These are phyloP conservation scores for Acacia concinna DNA, from an alignment of 331 rosid species.

Conservation along the genomic window DNA sequence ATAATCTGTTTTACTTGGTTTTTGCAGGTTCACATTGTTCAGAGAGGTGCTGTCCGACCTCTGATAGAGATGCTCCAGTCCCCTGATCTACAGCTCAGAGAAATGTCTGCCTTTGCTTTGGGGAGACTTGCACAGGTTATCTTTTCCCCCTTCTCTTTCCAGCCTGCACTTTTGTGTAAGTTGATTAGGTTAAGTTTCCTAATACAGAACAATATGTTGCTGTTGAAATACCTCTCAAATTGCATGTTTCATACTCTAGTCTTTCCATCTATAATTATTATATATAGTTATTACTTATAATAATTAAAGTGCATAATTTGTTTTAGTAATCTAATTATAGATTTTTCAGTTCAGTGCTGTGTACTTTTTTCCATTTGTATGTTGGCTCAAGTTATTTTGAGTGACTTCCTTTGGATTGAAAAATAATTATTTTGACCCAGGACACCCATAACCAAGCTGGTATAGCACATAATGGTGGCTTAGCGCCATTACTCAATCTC, in stretches of 20 bases:
- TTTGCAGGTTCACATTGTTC: constrained; percentile 93
- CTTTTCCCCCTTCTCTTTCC: neutral
- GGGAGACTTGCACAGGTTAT: constrained; percentile 98
- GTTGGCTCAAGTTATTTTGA: constrained; percentile 2
- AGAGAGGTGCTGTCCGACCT: constrained; percentile 97
- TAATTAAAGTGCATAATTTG: neutral
- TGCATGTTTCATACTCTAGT: neutral
- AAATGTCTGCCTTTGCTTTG: constrained; percentile 98
- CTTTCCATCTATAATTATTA: neutral
- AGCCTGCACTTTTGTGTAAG: constrained; percentile 11
- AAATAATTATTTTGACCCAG: constrained; percentile 46
- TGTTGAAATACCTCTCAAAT: constrained; percentile 26
- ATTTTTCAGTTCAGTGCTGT: constrained; percentile 18
- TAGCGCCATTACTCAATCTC: constrained; percentile 87
- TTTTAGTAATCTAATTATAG: neutral
- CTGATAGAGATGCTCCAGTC: constrained; percentile 98
- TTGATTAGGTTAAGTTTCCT: constrained; percentile 14
- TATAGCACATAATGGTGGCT: constrained; percentile 93
- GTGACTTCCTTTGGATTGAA: constrained; percentile 27
- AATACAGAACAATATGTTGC: constrained; percentile 16
- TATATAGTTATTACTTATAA: neutral
- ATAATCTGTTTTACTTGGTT: constrained; percentile 3
- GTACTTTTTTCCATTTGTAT: constrained; percentile 1
- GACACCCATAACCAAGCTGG: constrained; percentile 98
- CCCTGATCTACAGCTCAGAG: constrained; percentile 87